Percentiles rank a stretch among this genome's conserved stretches.
Evolutionary conservation across 2,329 filamentous ascomycete species (phyloP).

Genomic region (Aspergillus piperis): DNA sequence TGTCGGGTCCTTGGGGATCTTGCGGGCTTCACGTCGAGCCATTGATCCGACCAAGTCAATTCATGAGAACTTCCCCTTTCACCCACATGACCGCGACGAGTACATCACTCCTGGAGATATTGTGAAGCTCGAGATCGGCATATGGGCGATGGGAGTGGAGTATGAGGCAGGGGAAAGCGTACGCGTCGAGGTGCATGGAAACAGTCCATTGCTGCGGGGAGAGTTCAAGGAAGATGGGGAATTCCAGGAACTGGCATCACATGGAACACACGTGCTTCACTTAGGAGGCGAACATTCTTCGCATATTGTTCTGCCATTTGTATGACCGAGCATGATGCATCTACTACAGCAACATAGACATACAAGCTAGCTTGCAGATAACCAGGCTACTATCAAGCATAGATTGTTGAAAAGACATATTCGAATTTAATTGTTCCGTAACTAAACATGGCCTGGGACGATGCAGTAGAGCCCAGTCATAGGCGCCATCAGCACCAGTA

Average conservation of each 20-base stretch:
- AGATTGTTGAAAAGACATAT: too few species aligned
- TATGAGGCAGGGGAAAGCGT: slow-evolving; percentile 12
- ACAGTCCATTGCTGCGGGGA: slow-evolving; percentile 7
- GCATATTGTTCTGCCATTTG: slow-evolving; percentile 6
- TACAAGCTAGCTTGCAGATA: neutral
- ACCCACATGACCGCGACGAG: slow-evolving; percentile 7
- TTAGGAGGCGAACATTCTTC: neutral
- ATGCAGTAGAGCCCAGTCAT: slow-evolving; percentile 20
- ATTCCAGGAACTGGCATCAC: slow-evolving; percentile 10
- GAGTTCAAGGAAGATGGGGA: slow-evolving; percentile 9
- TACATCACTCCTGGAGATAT: neutral
- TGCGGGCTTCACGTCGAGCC: slow-evolving; percentile 11
- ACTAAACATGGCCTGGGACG: neutral
- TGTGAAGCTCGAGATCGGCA: slow-evolving; percentile 12
- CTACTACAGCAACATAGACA: too few species aligned
- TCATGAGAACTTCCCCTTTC: slow-evolving; percentile 13
- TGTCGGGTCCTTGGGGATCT: slow-evolving; percentile 4
- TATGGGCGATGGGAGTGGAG: slow-evolving; percentile 11
- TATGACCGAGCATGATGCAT: neutral
- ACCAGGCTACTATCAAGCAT: neutral
- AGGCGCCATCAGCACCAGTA: neutral
- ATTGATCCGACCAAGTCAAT: slow-evolving; percentile 2
- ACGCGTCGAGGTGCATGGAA: slow-evolving; percentile 11
- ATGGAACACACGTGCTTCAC: slow-evolving; percentile 5
- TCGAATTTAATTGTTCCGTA: neutral